These are phyloP conservation scores for Spizellomyces sp. DNA, from an alignment of 192 early-diverging fungal species.

Conservation along the genomic window DNA sequence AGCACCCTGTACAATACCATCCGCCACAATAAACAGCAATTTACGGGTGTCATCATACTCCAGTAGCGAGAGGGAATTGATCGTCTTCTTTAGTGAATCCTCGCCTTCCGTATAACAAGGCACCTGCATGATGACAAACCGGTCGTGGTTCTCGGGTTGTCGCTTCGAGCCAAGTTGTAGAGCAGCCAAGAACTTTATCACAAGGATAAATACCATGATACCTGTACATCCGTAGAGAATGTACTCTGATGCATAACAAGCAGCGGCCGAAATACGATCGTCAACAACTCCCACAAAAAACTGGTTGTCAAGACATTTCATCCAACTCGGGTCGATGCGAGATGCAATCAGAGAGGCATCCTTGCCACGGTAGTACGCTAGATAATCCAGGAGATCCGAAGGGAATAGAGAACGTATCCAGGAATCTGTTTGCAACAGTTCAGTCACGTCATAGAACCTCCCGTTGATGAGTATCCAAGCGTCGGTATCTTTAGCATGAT, in stretches of 20 bases:
- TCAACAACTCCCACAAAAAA: conserved; percentile 90
- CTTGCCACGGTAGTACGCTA: conserved; percentile 25
- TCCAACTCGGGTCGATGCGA: conserved; percentile 58
- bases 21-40: conserved; percentile 89
- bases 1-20: conserved; percentile 92
- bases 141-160: conserved; percentile 80
- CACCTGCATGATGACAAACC: conserved; percentile 89
- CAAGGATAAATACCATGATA: conserved; percentile 80
- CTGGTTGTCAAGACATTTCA: conserved; percentile 78
- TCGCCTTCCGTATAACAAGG: conserved; percentile 99
- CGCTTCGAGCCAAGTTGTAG: conserved; percentile 78
- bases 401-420: conserved; percentile 16
- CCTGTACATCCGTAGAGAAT: conserved; percentile 79
- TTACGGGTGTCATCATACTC: conserved; percentile 96
- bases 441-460: conserved; percentile 78
- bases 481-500: conserved; percentile 55
- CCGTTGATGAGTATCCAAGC: conserved; percentile 74
- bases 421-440: conserved; percentile 38
- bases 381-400: conserved; percentile 59
- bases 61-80: conserved; percentile 86
- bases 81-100: conserved; percentile 86
- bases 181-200: conserved; percentile 96
- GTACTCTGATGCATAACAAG: conserved; percentile 79
- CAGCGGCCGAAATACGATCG: conserved; percentile 64
- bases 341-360: conserved; percentile 56